Percentiles rank a stretch among this genome's conserved stretches.
Evolutionary conservation across 805 yeast genomes (phyloP).

Genomic region (Millerozyma miso): DNA sequence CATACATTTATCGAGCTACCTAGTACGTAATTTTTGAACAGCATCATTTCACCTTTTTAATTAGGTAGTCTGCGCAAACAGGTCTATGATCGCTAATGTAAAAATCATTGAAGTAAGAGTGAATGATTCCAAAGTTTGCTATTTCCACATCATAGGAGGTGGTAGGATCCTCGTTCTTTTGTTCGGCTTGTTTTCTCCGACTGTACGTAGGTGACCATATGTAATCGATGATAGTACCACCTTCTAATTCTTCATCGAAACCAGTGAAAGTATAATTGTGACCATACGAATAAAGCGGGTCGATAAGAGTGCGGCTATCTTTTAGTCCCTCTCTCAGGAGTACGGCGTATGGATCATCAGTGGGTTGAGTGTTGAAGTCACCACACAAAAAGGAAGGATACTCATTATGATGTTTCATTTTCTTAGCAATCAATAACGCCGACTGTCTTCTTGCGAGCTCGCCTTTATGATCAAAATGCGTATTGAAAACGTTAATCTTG

Average conservation of each 20-base stretch:
- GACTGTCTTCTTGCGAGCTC: slow-evolving; percentile 31
- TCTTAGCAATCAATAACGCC: slow-evolving; percentile 30
- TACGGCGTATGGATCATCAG: slow-evolving; percentile 37
- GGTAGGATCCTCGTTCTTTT: slow-evolving; percentile 9
- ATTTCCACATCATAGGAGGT: slow-evolving; percentile 24
- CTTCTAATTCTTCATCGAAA: slow-evolving; percentile 31
- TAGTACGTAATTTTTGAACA: too few species aligned
- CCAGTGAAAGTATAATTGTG: slow-evolving; percentile 46
- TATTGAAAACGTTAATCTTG: slow-evolving; percentile 32
- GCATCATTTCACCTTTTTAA: too few species aligned
- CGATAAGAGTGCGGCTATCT: slow-evolving; percentile 33
- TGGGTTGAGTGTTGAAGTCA: slow-evolving; percentile 40
- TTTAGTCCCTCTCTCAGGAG: slow-evolving; percentile 32
- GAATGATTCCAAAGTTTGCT: slow-evolving; percentile 36
- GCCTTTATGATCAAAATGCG: slow-evolving; percentile 42
- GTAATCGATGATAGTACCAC: slow-evolving; percentile 36
- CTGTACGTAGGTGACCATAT: slow-evolving; percentile 38
- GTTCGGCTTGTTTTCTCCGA: slow-evolving; percentile 4
- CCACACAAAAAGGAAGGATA: slow-evolving; percentile 39
- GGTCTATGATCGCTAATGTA: slow-evolving; percentile 43
- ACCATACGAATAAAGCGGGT: slow-evolving; percentile 34
- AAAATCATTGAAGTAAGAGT: slow-evolving; percentile 26
- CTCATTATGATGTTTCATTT: slow-evolving; percentile 25
- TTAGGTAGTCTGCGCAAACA: slow-evolving; percentile 20
- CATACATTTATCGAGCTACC: too few species aligned